phyloP scores from a whole-genome alignment of 495 filamentous ascomycete genomes.

The Astrocystis sublimbata region DNA sequence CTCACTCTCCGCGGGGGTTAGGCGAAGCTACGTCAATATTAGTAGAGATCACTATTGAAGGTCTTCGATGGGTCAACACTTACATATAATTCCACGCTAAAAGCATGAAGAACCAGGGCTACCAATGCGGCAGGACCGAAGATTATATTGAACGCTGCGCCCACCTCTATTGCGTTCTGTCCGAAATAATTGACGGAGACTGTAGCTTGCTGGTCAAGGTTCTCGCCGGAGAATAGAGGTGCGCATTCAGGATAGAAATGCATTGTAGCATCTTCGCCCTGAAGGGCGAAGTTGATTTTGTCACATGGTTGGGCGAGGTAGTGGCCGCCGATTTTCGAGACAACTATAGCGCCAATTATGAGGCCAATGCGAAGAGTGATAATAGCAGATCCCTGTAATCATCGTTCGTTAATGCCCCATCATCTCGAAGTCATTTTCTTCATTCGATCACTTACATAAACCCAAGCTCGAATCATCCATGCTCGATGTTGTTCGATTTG shows the following conservation, averaged over 20 bases:
- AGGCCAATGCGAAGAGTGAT: constrained; percentile 50
- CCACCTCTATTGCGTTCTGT: constrained; percentile 33
- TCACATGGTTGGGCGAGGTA: constrained; percentile 41
- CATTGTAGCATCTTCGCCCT: constrained; percentile 23
- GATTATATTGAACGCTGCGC: constrained; percentile 35
- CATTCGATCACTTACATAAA: constrained; percentile 34
- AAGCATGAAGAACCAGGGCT: constrained; percentile 43
- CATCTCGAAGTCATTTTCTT: background rate
- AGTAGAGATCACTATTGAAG: background rate
- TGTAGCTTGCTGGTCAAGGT: constrained; percentile 25
- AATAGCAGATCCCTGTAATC: constrained; percentile 42
- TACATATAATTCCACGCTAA: constrained; percentile 54
- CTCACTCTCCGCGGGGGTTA: constrained; percentile 52
- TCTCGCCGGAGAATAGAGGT: constrained; percentile 26
- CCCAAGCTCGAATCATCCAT: constrained; percentile 57
- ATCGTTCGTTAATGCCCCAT: background rate
- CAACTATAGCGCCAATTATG: constrained; percentile 34
- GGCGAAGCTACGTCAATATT: constrained; percentile 33
- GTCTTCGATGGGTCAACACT: constrained; percentile 1
- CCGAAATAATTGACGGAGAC: constrained; percentile 35
- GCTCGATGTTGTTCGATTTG: constrained; percentile 59
- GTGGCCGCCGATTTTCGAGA: constrained; percentile 35
- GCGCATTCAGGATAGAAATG: constrained; percentile 44
- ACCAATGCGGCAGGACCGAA: constrained; percentile 52
- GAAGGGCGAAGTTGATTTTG: constrained; percentile 40